Evolutionary conservation across 1,284 basidiomycete species (phyloP), one percentile per base, ranked within the genome.

Genomic region (Ganoderma boninense): DNA sequence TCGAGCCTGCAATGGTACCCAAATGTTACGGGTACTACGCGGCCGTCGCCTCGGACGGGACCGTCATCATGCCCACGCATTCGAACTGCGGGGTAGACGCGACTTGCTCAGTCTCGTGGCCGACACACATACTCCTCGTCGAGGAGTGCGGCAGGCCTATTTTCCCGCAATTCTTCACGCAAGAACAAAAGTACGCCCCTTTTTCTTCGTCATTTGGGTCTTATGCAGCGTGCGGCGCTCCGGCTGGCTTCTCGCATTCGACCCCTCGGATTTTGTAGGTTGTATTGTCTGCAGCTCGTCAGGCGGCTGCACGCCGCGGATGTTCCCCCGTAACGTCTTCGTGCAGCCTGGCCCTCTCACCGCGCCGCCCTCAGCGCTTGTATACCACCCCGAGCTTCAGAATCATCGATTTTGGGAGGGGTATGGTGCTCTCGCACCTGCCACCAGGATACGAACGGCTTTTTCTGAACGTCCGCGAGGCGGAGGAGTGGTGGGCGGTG

Each of bases 11-110:
- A 0, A 72, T 88, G 26, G 84, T 87, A 5, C 87, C 88, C 18
- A 87, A 87, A 74, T 89, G 84, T 75, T 89, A 84, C 73, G 87
- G 87, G 0, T 86, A 84, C 75, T 88, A 88, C 74, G 75, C 78
- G 5, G 32, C 26, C 26, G 26, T 29, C 26, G 26, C 26, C 26
- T 29, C 26, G 26, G 32, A 32, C 32, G 32, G 62, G 23, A 46
- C 20, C 18, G 26, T 38, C 60, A 49, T 38, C 23, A 7, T 0
- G n/a, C 29, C 54, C 32, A 7, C n/a, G 49, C 49, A 54, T 26
- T 3, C 5, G 4, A 23, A 5, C n/a, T 66, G 62, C 35, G 32
- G 62, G 42, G 18, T 57, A 10, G 64, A 67, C 26, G 26, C 14
- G 4, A 0, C 6, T 2, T 72, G 69, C 43, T 0, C n/a, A 1